These are phyloP conservation scores for Plectosphaerella cucumerina DNA, from an alignment of 2,329 filamentous ascomycete genomes.

Conservation along the genomic window DNA sequence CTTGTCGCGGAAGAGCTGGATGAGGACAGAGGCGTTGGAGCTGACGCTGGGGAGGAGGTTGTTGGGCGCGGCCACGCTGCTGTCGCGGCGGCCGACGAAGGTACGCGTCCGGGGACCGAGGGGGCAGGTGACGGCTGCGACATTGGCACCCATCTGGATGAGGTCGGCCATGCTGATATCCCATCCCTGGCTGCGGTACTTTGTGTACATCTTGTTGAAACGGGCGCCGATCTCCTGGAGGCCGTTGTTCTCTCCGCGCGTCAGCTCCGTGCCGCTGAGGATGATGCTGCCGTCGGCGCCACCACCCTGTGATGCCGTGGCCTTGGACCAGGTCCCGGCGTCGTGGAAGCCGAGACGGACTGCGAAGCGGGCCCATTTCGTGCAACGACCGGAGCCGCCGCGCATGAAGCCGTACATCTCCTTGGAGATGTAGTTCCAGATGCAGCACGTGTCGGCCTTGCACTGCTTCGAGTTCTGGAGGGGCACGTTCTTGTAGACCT, in stretches of 20 bases:
- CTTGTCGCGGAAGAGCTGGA: conserved; percentile 47
- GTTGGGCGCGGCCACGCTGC: conserved; percentile 27
- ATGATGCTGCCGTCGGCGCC: conserved; percentile 44
- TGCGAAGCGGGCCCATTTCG: conserved; percentile 36
- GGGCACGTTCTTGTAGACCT: conserved; percentile 14
- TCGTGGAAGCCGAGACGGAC: conserved; percentile 46
- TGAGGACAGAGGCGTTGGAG: conserved; percentile 38
- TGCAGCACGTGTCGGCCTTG: conserved; percentile 35
- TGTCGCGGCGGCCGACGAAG: conserved; percentile 48
- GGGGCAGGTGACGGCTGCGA: conserved; percentile 43
- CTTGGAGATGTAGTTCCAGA: conserved; percentile 38
- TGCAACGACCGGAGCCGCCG: conserved; percentile 34
- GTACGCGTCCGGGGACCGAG: conserved; percentile 43
- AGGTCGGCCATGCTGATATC: conserved; percentile 49
- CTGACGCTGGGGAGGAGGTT: conserved; percentile 39
- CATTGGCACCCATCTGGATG: conserved; percentile 46
- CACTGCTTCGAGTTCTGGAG: conserved; percentile 22
- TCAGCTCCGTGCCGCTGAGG: conserved; percentile 30
- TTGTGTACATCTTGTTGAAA: conserved; percentile 32
- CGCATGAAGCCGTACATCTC: conserved; percentile 32
- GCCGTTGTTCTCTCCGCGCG: conserved; percentile 39
- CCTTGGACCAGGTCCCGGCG: conserved; percentile 38
- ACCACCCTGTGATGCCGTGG: conserved; percentile 23
- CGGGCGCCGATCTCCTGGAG: conserved; percentile 37
- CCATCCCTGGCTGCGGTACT: conserved; percentile 25